Conservation (phyloP, 2,329 filamentous ascomycete genomes). For the Alternaria sp. region DNA sequence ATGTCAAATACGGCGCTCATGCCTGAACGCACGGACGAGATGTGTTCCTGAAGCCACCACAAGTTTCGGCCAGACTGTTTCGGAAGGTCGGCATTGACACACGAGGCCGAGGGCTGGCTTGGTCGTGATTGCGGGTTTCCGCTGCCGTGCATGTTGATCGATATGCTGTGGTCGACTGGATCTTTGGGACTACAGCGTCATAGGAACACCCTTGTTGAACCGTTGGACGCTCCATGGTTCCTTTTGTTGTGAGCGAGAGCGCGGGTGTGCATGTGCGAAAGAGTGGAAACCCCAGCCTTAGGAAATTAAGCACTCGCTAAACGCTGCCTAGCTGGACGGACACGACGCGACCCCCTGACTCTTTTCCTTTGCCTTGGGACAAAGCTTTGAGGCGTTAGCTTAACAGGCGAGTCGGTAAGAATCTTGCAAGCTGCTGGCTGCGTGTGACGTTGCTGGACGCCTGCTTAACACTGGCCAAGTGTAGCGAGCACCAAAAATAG, state of each 20-base stretch:
- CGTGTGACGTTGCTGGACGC: conserved; percentile 5
- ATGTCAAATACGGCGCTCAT: conserved; percentile 20
- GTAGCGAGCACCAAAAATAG: conserved; percentile 8
- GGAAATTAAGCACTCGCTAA: conserved; percentile 32
- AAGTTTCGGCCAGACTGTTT: conserved; percentile 14
- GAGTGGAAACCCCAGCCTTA: conserved; percentile 16
- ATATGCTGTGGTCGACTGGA: neutral
- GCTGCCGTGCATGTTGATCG: conserved; percentile 1
- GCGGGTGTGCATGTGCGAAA: neutral
- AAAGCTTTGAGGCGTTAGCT: conserved; percentile 38
- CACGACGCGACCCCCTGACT: conserved; percentile 27
- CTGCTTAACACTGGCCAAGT: conserved; percentile 1
- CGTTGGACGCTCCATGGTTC: neutral
- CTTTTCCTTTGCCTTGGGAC: conserved; percentile 5
- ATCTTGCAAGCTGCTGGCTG: conserved; percentile 2
- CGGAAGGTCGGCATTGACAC: conserved; percentile 10
- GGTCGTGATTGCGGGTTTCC: neutral
- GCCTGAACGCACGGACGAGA: conserved; percentile 25
- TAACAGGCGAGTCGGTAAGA: conserved; percentile 10
- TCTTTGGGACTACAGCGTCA: conserved; percentile 1
- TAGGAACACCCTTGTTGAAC: neutral
- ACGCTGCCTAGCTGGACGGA: conserved; percentile 20
- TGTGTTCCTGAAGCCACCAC: neutral
- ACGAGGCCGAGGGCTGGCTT: neutral
- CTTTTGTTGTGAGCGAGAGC: neutral